Evolutionary conservation across 2,329 filamentous ascomycete genomes (phyloP).

Genomic region (Xylariaceae sp.): DNA sequence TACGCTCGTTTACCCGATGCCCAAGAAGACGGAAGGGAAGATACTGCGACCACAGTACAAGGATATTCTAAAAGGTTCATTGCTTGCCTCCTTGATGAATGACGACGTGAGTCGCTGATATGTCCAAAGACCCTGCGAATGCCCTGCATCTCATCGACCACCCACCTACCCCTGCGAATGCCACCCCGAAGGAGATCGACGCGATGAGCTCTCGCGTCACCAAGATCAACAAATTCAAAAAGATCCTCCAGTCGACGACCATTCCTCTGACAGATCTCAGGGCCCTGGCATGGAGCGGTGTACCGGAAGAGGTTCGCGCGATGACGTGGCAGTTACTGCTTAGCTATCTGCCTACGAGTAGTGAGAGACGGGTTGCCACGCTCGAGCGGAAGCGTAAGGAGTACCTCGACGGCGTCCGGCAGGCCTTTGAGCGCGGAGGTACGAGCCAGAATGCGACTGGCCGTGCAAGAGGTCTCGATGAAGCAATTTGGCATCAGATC

Average conservation of each 20-base stretch:
- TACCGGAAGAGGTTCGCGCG: slow-evolving; percentile 89
- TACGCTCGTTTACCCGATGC: slow-evolving; percentile 74
- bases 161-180: slow-evolving; percentile 65
- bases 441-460: slow-evolving; percentile 37
- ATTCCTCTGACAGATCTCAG: slow-evolving; percentile 81
- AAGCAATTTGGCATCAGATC: slow-evolving; percentile 99
- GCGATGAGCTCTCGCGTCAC: slow-evolving; percentile 81
- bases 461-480: slow-evolving; percentile 68
- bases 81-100: background rate
- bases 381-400: slow-evolving; percentile 94
- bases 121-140: slow-evolving; percentile 68
- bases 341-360: slow-evolving; percentile 94
- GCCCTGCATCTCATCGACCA: slow-evolving; percentile 92
- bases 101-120: slow-evolving; percentile 1
- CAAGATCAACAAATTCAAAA: slow-evolving; percentile 98
- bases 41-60: slow-evolving; percentile 96
- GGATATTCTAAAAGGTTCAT: slow-evolving; percentile 71
- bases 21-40: slow-evolving; percentile 88
- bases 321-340: slow-evolving; percentile 99
- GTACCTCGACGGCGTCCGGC: slow-evolving; percentile 85
- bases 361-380: slow-evolving; percentile 82
- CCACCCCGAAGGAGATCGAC: slow-evolving; percentile 77
- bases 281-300: slow-evolving; percentile 84
- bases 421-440: slow-evolving; percentile 64
- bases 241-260: slow-evolving; percentile 84